Conservation (phyloP, 2,329 filamentous ascomycete genomes). For the Aspergillus candidus region DNA sequence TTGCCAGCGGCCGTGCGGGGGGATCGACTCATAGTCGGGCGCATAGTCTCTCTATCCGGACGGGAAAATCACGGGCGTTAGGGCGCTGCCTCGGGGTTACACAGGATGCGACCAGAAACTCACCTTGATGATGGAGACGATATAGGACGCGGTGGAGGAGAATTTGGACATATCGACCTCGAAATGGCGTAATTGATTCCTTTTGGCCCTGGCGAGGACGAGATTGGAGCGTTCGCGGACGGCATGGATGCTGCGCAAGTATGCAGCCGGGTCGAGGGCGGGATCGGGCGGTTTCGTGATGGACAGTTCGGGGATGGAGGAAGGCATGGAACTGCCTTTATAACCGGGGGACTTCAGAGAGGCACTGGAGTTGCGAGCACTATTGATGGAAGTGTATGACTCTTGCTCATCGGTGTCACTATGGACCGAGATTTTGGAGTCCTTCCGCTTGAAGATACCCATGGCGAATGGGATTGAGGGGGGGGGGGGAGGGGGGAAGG, state of each 20-base stretch:
- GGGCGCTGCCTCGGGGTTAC: background rate
- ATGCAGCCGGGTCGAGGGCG: conserved; percentile 77
- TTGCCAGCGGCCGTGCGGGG: conserved; percentile 69
- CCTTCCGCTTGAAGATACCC: conserved; percentile 44
- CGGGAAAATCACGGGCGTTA: conserved; percentile 1
- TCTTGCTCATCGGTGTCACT: conserved; percentile 37
- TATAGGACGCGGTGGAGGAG: conserved; percentile 73
- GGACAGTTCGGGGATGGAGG: conserved; percentile 64
- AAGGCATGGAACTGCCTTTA: conserved; percentile 43
- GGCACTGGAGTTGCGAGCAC: conserved; percentile 39
- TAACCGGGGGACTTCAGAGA: conserved; percentile 47
- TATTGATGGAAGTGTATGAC: conserved; percentile 37
- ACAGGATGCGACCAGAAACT: background rate
- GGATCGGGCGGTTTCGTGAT: conserved; percentile 84
- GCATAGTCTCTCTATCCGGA: conserved; percentile 59
- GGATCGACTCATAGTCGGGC: conserved; percentile 65
- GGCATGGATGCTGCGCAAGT: conserved; percentile 81
- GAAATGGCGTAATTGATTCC: conserved; percentile 76
- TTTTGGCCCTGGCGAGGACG: conserved; percentile 69
- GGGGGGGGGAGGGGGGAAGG: conserved; percentile 1
- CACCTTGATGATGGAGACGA: conserved; percentile 93
- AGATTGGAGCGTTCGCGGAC: conserved; percentile 73
- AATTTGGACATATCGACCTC: conserved; percentile 84
- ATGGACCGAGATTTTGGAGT: conserved; percentile 35
- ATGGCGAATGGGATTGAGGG: conserved; percentile 23